Evolutionary conservation across 371 early-diverging fungal species (phyloP).

Genomic region (Phascolomyces articulosus): DNA sequence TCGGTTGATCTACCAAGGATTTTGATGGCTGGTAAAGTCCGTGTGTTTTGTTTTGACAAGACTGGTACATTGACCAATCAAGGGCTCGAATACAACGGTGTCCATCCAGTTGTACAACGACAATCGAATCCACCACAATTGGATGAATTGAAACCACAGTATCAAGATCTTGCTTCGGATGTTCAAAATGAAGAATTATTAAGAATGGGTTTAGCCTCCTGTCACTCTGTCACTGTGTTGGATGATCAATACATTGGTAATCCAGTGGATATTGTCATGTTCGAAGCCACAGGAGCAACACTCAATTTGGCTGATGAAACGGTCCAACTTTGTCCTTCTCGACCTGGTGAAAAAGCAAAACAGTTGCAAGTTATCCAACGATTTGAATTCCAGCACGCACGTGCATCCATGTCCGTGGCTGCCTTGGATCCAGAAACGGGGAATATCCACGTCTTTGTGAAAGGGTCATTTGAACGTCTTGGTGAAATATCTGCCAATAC

Average conservation of each 20-base stretch:
- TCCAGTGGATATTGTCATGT: constrained; percentile 88
- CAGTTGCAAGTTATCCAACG: constrained; percentile 64
- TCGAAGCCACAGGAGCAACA: constrained; percentile 56
- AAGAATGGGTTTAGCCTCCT: constrained; percentile 67
- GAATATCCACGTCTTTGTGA: constrained; percentile 69
- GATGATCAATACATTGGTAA: constrained; percentile 78
- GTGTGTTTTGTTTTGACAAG: constrained; percentile 92
- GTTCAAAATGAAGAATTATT: constrained; percentile 29
- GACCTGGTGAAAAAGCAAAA: constrained; percentile 16
- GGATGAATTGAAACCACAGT: not conserved
- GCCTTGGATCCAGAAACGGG: constrained; percentile 57
- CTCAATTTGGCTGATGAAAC: constrained; percentile 29
- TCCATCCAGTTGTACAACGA: not conserved
- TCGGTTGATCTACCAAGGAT: constrained; percentile 81
- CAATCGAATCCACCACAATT: constrained; percentile 15
- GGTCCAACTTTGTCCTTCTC: constrained; percentile 17
- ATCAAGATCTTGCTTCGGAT: constrained; percentile 13
- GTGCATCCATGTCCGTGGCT: constrained; percentile 84
- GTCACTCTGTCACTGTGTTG: constrained; percentile 77
- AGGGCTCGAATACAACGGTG: constrained; percentile 63
- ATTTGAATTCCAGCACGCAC: constrained; percentile 91
- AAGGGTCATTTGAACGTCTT: constrained; percentile 81
- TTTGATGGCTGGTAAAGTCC: constrained; percentile 85
- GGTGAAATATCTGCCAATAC: constrained; percentile 58
- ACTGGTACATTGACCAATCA: constrained; percentile 81